Evolutionary conservation across 2,329 filamentous ascomycete species (phyloP).

Genomic region (Epichloe gansuensis): DNA sequence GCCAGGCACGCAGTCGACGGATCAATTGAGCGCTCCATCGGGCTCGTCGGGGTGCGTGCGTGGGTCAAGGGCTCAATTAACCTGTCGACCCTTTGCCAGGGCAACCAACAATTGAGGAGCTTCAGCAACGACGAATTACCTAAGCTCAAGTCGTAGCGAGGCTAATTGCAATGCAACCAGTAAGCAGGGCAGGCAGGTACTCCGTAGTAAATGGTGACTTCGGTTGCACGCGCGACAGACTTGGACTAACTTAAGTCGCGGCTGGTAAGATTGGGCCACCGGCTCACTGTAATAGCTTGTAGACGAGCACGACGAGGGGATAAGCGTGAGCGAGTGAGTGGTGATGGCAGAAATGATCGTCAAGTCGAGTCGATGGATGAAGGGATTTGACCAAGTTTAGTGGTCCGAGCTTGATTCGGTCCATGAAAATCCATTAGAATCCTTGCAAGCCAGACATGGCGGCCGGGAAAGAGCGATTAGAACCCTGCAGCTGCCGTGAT

Average conservation of each 20-base stretch:
- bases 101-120: neutral
- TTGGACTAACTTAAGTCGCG: neutral
- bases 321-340: neutral
- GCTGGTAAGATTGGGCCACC: neutral
- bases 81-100: no score
- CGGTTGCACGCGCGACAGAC: neutral
- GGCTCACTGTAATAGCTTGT: neutral
- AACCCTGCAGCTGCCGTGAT: constrained; percentile 23
- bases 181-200: neutral
- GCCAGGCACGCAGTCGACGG: neutral
- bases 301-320: neutral
- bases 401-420: neutral
- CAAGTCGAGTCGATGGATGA: neutral
- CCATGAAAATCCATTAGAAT: neutral
- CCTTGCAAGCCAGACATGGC: constrained; percentile 3
- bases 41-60: no score
- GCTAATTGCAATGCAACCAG: neutral
- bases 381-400: neutral
- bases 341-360: neutral
- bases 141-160: neutral
- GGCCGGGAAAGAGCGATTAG: constrained; percentile 18
- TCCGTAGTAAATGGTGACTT: neutral
- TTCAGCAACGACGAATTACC: neutral
- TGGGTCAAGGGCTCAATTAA: no score
- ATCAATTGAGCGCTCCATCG: no score